A percentile compares a stretch with the other conserved stretches of the same genome.
These are phyloP conservation scores for Apiotrichum veenhuisii DNA, from an alignment of 1,284 basidiomycete species.

Conservation along the genomic window DNA sequence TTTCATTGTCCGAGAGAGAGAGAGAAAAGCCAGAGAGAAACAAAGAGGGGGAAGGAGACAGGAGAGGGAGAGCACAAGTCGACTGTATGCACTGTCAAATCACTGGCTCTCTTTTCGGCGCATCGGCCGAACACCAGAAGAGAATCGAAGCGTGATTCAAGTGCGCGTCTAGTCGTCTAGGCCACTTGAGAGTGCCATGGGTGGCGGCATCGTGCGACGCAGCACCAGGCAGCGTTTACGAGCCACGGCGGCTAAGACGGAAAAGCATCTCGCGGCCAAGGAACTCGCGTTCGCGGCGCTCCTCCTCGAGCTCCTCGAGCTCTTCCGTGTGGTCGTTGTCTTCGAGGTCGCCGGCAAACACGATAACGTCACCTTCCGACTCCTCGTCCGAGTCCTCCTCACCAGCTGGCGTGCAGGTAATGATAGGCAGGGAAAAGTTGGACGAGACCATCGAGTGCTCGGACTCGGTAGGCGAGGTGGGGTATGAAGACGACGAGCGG, in stretches of 20 bases:
- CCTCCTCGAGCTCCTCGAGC: constrained; percentile 28
- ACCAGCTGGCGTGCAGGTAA: constrained; percentile 46
- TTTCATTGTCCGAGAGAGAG: background rate
- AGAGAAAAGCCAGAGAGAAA: background rate
- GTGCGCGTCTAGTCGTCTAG: background rate
- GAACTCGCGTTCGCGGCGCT: constrained; percentile 33
- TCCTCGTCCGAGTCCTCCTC: constrained; percentile 45
- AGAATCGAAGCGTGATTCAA: background rate
- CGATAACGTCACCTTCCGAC: constrained; percentile 23
- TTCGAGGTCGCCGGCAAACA: constrained; percentile 20
- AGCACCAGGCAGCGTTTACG: background rate
- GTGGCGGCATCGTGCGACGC: background rate
- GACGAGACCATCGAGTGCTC: constrained; percentile 21
- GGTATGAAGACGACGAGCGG: constrained; percentile 8
- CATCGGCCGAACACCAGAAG: constrained; percentile 1
- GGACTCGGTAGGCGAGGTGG: constrained; percentile 27
- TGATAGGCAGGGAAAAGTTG: constrained; percentile 40
- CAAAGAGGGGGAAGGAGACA: background rate
- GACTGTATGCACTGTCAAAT: too few species aligned
- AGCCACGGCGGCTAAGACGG: constrained; percentile 10
- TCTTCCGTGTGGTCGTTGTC: constrained; percentile 1
- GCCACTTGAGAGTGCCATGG: background rate
- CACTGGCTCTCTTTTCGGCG: background rate
- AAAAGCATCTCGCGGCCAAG: constrained; percentile 22
- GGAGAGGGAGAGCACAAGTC: background rate